Evolutionary conservation across 2,329 filamentous ascomycete species (phyloP).

Genomic region (Lachnellula occidentalis): DNA sequence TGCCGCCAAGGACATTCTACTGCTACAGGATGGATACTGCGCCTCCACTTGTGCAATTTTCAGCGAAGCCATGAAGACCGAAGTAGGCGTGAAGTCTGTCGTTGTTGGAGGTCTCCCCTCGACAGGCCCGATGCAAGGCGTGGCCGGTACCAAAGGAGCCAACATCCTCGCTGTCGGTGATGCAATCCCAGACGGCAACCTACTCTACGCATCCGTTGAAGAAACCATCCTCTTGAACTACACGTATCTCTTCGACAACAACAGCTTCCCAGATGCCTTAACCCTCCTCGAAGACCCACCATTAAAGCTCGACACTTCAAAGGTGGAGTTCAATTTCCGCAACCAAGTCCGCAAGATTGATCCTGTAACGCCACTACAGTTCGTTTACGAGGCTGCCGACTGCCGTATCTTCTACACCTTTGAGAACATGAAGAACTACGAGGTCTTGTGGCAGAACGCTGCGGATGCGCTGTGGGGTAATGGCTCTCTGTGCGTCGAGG

Average conservation of each 20-base stretch:
- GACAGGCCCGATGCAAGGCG: slow-evolving; percentile 44
- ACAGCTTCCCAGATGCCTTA: neutral
- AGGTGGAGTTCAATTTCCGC: slow-evolving; percentile 32
- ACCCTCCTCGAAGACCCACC: neutral
- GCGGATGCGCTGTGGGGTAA: slow-evolving; percentile 34
- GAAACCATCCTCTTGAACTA: neutral
- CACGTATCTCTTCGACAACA: neutral
- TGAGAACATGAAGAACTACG: slow-evolving; percentile 42
- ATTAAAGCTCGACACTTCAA: neutral
- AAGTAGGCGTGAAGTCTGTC: slow-evolving; percentile 45
- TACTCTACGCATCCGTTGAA: neutral
- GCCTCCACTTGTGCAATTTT: slow-evolving; percentile 53
- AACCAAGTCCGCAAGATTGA: slow-evolving; percentile 30
- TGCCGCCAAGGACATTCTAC: neutral
- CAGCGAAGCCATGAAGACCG: slow-evolving; percentile 43
- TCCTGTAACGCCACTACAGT: slow-evolving; percentile 44
- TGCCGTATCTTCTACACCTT: slow-evolving; percentile 54
- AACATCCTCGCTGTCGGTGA: slow-evolving; percentile 26
- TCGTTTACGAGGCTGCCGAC: slow-evolving; percentile 53
- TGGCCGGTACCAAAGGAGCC: slow-evolving; percentile 48
- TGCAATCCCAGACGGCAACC: neutral
- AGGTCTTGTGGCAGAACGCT: slow-evolving; percentile 42
- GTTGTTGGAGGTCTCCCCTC: slow-evolving; percentile 46
- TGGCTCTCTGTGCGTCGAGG: neutral
- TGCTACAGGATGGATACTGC: slow-evolving; percentile 50